phyloP scores from a whole-genome alignment of 106 monocot species.

The Acanthochlamys bracteata region DNA sequence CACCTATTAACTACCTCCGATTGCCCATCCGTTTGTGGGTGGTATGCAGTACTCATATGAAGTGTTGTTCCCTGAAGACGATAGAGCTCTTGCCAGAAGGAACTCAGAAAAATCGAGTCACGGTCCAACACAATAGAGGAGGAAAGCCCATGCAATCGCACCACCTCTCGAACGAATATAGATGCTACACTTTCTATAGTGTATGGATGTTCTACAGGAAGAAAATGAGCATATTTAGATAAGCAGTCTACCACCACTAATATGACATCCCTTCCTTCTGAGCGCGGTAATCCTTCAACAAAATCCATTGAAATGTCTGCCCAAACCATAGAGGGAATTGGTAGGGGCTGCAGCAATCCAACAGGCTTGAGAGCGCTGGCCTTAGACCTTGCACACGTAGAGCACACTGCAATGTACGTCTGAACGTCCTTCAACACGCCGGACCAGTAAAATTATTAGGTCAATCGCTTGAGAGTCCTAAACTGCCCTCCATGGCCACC shows the following conservation, averaged over 20 bases:
- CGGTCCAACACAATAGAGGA: neutral
- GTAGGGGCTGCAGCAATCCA: conserved; percentile 7
- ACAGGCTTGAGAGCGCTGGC: neutral
- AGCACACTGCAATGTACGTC: neutral
- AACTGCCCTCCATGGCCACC: neutral
- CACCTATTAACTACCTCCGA: neutral
- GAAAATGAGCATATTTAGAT: neutral
- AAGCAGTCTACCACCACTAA: conserved; percentile 1
- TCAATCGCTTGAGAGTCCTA: neutral
- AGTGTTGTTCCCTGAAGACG: neutral
- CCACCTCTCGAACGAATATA: neutral
- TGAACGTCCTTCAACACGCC: neutral
- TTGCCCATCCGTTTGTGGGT: neutral
- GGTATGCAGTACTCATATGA: too few species aligned
- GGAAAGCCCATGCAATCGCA: neutral
- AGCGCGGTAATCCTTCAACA: neutral
- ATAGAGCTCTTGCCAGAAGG: neutral
- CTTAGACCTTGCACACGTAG: neutral
- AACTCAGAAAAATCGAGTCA: neutral
- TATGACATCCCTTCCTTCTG: neutral
- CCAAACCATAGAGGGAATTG: conserved; percentile 4
- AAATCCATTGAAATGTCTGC: conserved; percentile 10
- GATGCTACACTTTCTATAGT: neutral
- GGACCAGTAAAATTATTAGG: neutral
- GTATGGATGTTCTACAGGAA: neutral